Percentiles rank a stretch among this genome's conserved stretches.
phyloP scores from a whole-genome alignment of 2,329 filamentous ascomycete species.

The Cyclaneusma minus region DNA sequence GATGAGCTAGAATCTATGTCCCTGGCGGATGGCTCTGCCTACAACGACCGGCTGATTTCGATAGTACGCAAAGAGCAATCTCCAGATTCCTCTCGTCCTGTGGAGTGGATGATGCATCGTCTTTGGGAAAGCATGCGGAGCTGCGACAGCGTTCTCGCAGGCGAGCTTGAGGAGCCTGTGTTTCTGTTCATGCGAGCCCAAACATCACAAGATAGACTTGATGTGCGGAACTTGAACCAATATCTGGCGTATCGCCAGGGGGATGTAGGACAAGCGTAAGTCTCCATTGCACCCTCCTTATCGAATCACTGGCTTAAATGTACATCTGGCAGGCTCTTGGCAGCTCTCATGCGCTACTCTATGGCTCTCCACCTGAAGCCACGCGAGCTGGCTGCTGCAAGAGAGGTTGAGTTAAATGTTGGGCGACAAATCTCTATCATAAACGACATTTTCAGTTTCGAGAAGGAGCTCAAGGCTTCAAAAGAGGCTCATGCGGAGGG shows the following conservation, averaged over 20 bases:
- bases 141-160: slow-evolving; percentile 19
- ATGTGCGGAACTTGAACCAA: slow-evolving; percentile 15
- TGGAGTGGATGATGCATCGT: slow-evolving; percentile 23
- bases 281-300: slow-evolving; percentile 1
- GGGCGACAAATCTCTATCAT: slow-evolving; percentile 23
- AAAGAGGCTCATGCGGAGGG: slow-evolving; percentile 14
- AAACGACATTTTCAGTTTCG: slow-evolving; percentile 21
- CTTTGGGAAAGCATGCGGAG: slow-evolving; percentile 24
- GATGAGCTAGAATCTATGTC: slow-evolving; percentile 27
- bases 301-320: background rate
- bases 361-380: slow-evolving; percentile 18
- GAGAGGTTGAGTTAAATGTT: slow-evolving; percentile 19
- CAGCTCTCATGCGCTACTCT: slow-evolving; percentile 22
- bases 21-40: slow-evolving; percentile 21
- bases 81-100: slow-evolving; percentile 19
- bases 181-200: slow-evolving; percentile 26
- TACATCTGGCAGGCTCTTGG: too few species aligned
- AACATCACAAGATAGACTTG: slow-evolving; percentile 18
- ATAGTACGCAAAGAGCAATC: slow-evolving; percentile 17
- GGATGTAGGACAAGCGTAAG: slow-evolving; percentile 25
- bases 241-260: slow-evolving; percentile 23
- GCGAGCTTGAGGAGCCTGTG: slow-evolving; percentile 21
- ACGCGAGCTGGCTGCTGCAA: slow-evolving; percentile 13
- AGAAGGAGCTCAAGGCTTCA: slow-evolving; percentile 18
- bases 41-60: slow-evolving; percentile 23